Base-by-base conservation (phyloP, 2,329 filamentous ascomycete species). In the Hymenoscyphus linearis region DNA sequence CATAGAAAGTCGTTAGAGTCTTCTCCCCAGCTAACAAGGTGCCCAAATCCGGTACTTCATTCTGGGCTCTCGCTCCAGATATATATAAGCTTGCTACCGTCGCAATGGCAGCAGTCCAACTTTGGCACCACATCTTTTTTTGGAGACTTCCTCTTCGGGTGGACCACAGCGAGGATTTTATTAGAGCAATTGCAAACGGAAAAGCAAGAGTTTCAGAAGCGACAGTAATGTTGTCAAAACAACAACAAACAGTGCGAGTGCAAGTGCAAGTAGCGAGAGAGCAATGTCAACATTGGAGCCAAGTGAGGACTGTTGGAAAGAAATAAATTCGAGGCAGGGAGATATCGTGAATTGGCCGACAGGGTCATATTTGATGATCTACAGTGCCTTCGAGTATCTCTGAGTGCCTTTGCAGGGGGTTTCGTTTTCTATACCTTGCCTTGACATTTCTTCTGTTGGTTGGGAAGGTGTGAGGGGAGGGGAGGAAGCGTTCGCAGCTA, bases 1-100 rank as follows among this genome's bases (percentile, higher is more conserved):
- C 70, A 64, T 77, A 76, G 64, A 76, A 80, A 1, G 74, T 80
- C 9, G 74, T 76, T 40, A 81, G 71, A 56, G 80, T 77, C 59
- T 72, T 70, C 55, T 78, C 72, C 3, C 67, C 70, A 5, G 72
- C 68, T 13, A 81, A 66, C 25, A 79, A 71, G 7, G 70, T 71
- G 1, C 76, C 77, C 53, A 81, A 65, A 62, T 79, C 76, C 31
- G 54, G 25, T 40, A 67, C 53, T 26, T 22, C 27, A 2, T 31
- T 26, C 55, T 68, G 66, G 34, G 68, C 66, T 57, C 59, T 62
- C 26, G 58, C 55, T 16, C 58, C 59, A 37, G 61, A 58, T 34
- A 61, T 57, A n/a, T 65, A 58, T 13, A 64, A 54, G 27, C 58
- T 64, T 37, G 67, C 44, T 27, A 62, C 58, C n/a, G 62, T 56